phyloP scores from a whole-genome alignment of 306 rosid species.

The Medicago ruthenica region DNA sequence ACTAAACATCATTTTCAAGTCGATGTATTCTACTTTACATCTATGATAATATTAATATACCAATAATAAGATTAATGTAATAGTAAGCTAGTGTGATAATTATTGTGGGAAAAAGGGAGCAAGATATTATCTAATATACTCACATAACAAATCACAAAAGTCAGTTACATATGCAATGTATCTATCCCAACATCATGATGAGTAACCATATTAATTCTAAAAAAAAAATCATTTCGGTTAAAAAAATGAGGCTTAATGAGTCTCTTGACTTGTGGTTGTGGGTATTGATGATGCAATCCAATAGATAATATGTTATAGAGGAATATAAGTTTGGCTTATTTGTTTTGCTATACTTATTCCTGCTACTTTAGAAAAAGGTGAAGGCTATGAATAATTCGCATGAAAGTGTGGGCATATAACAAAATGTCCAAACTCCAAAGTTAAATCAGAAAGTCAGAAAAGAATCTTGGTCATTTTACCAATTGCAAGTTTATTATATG shows the following conservation, averaged over 20 bases:
- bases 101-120: too few relatives aligned
- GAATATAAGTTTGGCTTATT: background rate
- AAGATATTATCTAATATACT: too few relatives aligned
- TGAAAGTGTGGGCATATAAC: background rate
- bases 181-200: background rate
- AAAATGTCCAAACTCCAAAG: conserved; percentile 27
- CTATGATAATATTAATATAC: too few relatives aligned
- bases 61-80: too few relatives aligned
- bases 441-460: conserved; percentile 20
- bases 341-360: background rate
- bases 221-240: background rate
- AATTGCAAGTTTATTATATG: conserved; percentile 11
- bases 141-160: too few relatives aligned
- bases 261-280: too few relatives aligned
- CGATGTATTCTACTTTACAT: too few relatives aligned
- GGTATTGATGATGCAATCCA: background rate
- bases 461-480: conserved; percentile 41
- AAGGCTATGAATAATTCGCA: background rate
- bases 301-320: background rate
- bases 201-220: background rate
- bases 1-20: too few relatives aligned
- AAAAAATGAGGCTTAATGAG: background rate
- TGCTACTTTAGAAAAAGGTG: background rate
- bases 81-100: too few relatives aligned
- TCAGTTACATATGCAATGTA: too few relatives aligned